A percentile compares a stretch with the other conserved stretches of the same genome.
phyloP scores from a whole-genome alignment of 2,329 filamentous ascomycete genomes.

The Ophiosphaerella herpotricha region DNA sequence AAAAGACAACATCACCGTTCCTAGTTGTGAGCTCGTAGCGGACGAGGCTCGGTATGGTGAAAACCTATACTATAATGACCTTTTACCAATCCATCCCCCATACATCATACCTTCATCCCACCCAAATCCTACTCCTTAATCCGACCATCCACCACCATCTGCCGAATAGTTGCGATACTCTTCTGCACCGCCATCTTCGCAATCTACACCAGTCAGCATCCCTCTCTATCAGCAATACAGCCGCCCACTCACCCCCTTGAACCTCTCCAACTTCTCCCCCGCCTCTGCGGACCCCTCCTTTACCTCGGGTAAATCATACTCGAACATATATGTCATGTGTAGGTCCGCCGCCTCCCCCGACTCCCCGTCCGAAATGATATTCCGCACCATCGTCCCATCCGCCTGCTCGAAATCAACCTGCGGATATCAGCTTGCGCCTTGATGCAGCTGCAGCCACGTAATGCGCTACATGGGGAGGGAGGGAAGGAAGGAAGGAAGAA shows the following conservation, averaged over 20 bases:
- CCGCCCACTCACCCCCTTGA: slow-evolving; percentile 28
- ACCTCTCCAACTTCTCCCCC: slow-evolving; percentile 28
- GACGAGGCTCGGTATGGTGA: not conserved
- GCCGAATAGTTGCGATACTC: slow-evolving; percentile 49
- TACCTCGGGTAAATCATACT: slow-evolving; percentile 46
- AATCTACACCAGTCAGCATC: slow-evolving; percentile 27
- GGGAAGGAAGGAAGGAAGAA: not conserved
- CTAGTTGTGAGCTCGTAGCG: no score
- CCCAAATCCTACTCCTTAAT: slow-evolving; percentile 21
- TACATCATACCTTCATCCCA: not conserved
- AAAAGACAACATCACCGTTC: no score
- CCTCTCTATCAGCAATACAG: not conserved
- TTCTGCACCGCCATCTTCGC: slow-evolving; percentile 51
- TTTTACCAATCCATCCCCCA: not conserved
- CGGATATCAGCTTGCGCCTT: not conserved
- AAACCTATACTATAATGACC: not conserved
- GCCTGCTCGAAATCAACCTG: slow-evolving; percentile 51
- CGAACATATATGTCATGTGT: slow-evolving; percentile 55
- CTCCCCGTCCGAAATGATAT: slow-evolving; percentile 50
- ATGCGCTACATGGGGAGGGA: no score
- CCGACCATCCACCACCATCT: slow-evolving; percentile 48
- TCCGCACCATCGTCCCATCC: slow-evolving; percentile 50
- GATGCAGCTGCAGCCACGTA: no score
- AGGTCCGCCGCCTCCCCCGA: slow-evolving; percentile 40
- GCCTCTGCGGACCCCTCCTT: slow-evolving; percentile 43